Evolutionary conservation across 352 stramenopile genomes (phyloP), one percentile per base, ranked within the genome.

Genomic region (Pythium rishiriense): DNA sequence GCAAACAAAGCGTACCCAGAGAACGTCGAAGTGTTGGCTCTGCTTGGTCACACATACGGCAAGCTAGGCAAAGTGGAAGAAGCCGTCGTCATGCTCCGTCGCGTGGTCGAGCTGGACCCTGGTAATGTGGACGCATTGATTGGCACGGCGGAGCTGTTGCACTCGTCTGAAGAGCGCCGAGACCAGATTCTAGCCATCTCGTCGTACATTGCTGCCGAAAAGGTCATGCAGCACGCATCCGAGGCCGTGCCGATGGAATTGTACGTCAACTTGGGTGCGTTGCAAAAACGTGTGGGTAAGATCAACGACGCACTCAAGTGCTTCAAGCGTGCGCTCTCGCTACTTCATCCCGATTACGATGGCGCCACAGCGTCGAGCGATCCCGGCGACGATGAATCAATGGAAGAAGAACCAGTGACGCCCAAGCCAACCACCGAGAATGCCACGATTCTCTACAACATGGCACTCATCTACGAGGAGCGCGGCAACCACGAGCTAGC

Each of bases 401-500:
- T 69, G 59, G 48, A 66, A 21, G 59, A 68, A 49, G 64, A 70
- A 15, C 66, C 74, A 10, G 50, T 39, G n/a, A 62, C 69, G 3
- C 83, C 83, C 4, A 89, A 76, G 50, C 73, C 84, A 41, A 76
- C 74, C 62, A 70, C 83, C 74, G 72, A 81, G 17, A 98, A 98
- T 50, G 87, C 97, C 19, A 98, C 91, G 28, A 92, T 98, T 70
- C 69, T 97, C 52, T 99, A 98, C 81, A 99, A 99, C 72, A 83
- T 99, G 63, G 96, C 90, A 14, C 80, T 97, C 8, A 83, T 98
- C 25, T 97, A 98, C 57, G 96, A 99, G 77, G 84, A 97, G 62
- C 81, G 90, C 28, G 96, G 95, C 35, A 79, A 97, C 48, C 93
- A 93, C 51, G 77, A 98, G 19, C 84, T 85, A 28, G 94, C 96